Percentiles rank a stretch among this genome's conserved stretches.
phyloP scores from a whole-genome alignment of 345 rosid species.

The Boechera stricta region DNA sequence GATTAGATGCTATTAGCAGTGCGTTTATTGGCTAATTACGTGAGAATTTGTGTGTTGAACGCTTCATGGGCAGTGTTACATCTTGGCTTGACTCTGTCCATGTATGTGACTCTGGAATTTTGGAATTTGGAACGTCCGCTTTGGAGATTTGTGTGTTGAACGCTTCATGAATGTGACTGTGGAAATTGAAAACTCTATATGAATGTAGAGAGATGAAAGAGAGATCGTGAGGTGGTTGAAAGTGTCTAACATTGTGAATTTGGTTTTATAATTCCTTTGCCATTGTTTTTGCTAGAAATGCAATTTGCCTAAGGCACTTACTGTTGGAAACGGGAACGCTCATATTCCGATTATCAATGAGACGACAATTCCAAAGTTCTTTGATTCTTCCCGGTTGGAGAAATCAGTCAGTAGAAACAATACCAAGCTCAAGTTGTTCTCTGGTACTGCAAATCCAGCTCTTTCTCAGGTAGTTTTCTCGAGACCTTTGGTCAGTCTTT shows the following conservation, averaged over 20 bases:
- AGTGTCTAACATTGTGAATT: background rate
- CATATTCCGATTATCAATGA: conserved; percentile 54
- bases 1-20: background rate
- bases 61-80: background rate
- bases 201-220: background rate
- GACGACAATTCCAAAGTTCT: conserved; percentile 59
- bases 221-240: background rate
- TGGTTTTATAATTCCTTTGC: background rate
- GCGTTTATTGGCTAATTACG: background rate
- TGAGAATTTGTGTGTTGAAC: background rate
- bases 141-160: background rate
- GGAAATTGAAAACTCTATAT: background rate
- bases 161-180: background rate
- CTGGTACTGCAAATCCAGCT: conserved; percentile 75
- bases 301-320: conserved; percentile 50
- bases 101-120: background rate
- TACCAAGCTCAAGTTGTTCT: conserved; percentile 62
- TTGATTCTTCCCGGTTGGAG: conserved; percentile 63
- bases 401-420: conserved; percentile 47
- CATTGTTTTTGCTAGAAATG: conserved; percentile 52
- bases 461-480: conserved; percentile 62
- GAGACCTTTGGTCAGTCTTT: background rate
- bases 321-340: conserved; percentile 56
- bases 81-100: background rate
- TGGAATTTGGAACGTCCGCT: too few relatives aligned